These are phyloP conservation scores for Xylariomycetidae sp. DNA, from an alignment of 2,329 filamentous ascomycete genomes.

Conservation along the genomic window DNA sequence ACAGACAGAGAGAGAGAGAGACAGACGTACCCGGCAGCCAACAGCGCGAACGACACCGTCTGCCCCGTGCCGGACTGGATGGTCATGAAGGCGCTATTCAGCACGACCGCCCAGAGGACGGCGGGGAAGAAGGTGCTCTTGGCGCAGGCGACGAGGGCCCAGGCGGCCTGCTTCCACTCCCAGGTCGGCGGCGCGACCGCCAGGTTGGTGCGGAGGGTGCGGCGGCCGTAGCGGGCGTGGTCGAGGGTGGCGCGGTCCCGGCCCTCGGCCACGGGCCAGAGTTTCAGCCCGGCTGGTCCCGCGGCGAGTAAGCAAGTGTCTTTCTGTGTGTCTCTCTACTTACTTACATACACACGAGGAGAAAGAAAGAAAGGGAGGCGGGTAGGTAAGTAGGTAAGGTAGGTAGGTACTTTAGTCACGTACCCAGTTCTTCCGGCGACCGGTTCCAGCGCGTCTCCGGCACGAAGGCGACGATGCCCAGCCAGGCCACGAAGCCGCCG, in stretches of 20 bases:
- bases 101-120: slow-evolving; percentile 26
- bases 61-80: slow-evolving; percentile 22
- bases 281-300: slow-evolving; percentile 13
- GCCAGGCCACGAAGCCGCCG: slow-evolving; percentile 26
- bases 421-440: slow-evolving; percentile 24
- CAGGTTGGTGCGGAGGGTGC: slow-evolving; percentile 26
- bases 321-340: not conserved
- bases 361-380: too few relatives aligned
- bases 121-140: slow-evolving; percentile 28
- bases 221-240: slow-evolving; percentile 16
- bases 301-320: too few relatives aligned
- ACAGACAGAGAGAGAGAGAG: not conserved
- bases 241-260: slow-evolving; percentile 23
- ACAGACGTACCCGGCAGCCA: slow-evolving; percentile 24
- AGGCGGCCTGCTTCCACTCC: slow-evolving; percentile 20
- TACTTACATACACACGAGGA: too few relatives aligned
- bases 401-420: not conserved
- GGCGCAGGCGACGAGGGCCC: slow-evolving; percentile 22
- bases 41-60: slow-evolving; percentile 18
- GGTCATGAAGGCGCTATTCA: slow-evolving; percentile 24
- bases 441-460: slow-evolving; percentile 30
- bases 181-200: slow-evolving; percentile 26
- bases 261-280: slow-evolving; percentile 20
- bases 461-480: slow-evolving; percentile 25
- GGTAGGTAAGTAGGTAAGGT: too few relatives aligned